A percentile compares a stretch with the other conserved stretches of the same genome.
phyloP scores from a whole-genome alignment of 805 yeast genomes.

The Saturnispora quitensis region DNA sequence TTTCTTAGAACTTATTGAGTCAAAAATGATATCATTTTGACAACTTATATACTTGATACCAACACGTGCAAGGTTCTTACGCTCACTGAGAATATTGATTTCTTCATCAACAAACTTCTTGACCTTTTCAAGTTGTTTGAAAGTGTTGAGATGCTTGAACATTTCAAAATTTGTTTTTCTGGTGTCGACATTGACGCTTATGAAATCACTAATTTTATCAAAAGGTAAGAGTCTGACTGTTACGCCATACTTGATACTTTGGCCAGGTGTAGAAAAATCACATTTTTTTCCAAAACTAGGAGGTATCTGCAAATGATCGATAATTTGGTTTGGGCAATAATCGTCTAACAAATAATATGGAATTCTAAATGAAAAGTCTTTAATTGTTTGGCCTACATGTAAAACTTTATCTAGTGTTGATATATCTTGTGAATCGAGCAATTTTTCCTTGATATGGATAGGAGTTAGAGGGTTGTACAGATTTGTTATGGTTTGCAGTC shows the following conservation, averaged over 20 bases:
- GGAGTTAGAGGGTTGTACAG: neutral
- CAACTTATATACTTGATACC: neutral
- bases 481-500: conserved; percentile 3
- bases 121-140: neutral
- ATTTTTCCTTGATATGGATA: neutral
- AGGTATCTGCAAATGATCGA: conserved; percentile 29
- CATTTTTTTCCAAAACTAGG: conserved; percentile 31
- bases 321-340: conserved; percentile 36
- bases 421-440: neutral
- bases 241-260: neutral
- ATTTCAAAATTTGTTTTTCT: neutral
- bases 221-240: neutral
- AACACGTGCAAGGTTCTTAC: neutral
- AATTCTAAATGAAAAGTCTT: conserved; percentile 42
- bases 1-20: neutral
- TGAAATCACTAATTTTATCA: neutral
- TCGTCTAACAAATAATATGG: conserved; percentile 45
- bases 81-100: neutral
- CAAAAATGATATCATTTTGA: conserved; percentile 1
- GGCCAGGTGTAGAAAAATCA: neutral
- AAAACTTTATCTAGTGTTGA: neutral
- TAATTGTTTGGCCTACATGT: neutral
- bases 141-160: neutral
- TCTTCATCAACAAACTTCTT: neutral
- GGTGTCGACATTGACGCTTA: neutral